Evolutionary conservation across 2,329 filamentous ascomycete species (phyloP).

Genomic region (Colletotrichum filicis): DNA sequence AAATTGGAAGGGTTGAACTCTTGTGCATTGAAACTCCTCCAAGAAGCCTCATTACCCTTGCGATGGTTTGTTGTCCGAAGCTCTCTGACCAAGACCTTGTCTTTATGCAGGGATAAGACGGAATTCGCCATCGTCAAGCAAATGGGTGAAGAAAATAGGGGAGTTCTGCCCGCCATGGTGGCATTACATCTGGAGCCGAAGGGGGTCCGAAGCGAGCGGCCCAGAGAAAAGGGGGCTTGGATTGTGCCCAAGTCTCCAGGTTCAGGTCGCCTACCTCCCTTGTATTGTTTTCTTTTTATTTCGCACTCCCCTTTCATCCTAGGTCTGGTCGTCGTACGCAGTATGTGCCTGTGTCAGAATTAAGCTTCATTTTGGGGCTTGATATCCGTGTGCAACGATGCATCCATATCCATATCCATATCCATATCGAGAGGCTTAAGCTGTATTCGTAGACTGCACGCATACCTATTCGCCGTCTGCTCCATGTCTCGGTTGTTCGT

Average conservation of each 20-base stretch:
- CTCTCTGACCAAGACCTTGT: background rate
- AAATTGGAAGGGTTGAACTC: background rate
- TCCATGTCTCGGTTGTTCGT: constrained; percentile 2
- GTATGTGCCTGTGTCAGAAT: background rate
- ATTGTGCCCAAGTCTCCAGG: background rate
- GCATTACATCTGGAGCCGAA: constrained; percentile 6
- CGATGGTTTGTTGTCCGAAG: background rate
- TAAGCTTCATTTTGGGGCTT: background rate
- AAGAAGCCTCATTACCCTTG: background rate
- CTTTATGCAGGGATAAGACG: constrained; percentile 3
- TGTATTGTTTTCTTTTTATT: background rate
- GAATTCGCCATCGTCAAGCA: constrained; percentile 1
- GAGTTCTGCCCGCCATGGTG: background rate
- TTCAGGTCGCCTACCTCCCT: background rate
- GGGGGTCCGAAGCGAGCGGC: background rate
- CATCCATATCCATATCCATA: too few species aligned
- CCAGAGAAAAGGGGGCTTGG: constrained; percentile 6
- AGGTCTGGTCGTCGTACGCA: background rate
- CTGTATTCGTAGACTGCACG: too few species aligned
- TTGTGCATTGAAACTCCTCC: constrained; percentile 5
- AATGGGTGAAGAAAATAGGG: background rate
- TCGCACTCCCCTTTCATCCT: background rate
- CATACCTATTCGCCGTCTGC: background rate
- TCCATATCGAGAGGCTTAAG: too few species aligned
- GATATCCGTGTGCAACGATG: background rate